Conservation (phyloP, 176 grass and related monocot species). For the Avena atlantica region DNA sequence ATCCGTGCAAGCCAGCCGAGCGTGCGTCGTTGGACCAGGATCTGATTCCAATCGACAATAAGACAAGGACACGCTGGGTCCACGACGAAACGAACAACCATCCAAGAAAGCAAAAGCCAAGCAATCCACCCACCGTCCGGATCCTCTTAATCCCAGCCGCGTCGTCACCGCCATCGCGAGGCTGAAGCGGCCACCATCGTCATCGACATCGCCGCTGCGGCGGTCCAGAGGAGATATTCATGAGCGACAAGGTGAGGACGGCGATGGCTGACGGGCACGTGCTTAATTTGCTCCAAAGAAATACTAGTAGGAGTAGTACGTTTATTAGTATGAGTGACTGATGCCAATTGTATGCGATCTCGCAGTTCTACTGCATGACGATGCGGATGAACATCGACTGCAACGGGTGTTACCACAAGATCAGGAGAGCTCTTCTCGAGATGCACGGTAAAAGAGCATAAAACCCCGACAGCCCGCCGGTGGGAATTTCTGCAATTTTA, state of each 20-base stretch:
- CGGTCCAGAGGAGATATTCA: background rate
- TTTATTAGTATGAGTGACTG: background rate
- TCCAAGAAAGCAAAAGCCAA: background rate
- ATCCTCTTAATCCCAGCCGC: background rate
- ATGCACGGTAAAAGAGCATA: constrained; percentile 57
- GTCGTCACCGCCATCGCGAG: background rate
- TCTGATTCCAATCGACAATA: background rate
- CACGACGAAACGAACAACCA: constrained; percentile 7
- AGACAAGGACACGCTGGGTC: constrained; percentile 9
- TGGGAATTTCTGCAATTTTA: background rate
- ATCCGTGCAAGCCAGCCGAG: background rate
- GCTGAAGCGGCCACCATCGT: background rate
- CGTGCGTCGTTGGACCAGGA: background rate
- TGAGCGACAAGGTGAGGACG: constrained; percentile 42
- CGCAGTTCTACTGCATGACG: constrained; percentile 68
- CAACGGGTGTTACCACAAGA: constrained; percentile 84
- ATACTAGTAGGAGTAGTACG: background rate
- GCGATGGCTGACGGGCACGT: background rate
- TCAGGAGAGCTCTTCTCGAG: constrained; percentile 71
- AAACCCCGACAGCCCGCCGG: background rate
- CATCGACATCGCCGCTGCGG: background rate
- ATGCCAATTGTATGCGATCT: background rate
- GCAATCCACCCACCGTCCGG: background rate
- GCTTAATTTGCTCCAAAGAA: background rate
- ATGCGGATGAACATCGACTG: constrained; percentile 92